Evolutionary conservation across 345 rosid species (phyloP).

Genomic region (Triadica sebifera): DNA sequence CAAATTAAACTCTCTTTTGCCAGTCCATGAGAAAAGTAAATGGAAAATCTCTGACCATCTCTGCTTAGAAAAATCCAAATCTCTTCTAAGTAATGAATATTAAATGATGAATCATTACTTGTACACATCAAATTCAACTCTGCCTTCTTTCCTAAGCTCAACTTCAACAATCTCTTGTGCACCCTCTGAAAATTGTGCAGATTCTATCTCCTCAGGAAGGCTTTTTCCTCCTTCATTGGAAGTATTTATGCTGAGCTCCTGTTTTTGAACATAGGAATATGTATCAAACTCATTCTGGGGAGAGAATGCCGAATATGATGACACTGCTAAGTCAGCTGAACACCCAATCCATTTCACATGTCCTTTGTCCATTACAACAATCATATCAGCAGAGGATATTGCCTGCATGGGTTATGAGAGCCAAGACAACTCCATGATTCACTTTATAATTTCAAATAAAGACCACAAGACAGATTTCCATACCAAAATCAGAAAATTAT

Average conservation of each 20-base stretch:
- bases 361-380: constrained; percentile 83
- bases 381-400: constrained; percentile 67
- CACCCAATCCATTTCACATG: constrained; percentile 68
- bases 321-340: constrained; percentile 52
- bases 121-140: constrained; percentile 70
- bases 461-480: not conserved
- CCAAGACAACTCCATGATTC: not conserved
- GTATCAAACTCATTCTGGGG: constrained; percentile 48
- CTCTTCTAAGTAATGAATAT: not conserved
- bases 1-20: not conserved
- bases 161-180: constrained; percentile 51
- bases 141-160: constrained; percentile 82
- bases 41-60: constrained; percentile 1
- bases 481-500: not conserved
- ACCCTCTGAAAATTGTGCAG: constrained; percentile 33
- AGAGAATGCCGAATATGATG: constrained; percentile 45
- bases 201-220: constrained; percentile 28
- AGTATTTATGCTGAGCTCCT: constrained; percentile 22
- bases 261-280: constrained; percentile 25
- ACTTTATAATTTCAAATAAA: not conserved
- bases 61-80: not conserved
- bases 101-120: constrained; percentile 44
- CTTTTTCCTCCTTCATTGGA: constrained; percentile 29
- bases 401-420: constrained; percentile 46
- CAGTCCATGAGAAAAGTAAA: not conserved